Evolutionary conservation across 768 basidiomycete genomes (phyloP).

Genomic region (Porpolomopsis calyptriformis): DNA sequence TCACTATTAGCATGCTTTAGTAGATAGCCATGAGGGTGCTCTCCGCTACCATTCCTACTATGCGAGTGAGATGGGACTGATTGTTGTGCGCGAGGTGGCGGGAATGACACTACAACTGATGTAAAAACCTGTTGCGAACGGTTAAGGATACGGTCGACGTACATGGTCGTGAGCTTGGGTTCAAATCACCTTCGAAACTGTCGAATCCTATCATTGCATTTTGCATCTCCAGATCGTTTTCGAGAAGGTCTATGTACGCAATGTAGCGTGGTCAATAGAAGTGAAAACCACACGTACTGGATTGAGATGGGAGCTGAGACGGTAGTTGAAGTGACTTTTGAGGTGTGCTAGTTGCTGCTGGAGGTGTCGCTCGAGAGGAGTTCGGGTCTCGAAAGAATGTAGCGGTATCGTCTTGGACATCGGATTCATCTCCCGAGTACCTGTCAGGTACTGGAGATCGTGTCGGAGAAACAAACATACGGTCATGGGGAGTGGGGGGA

Average conservation of each 20-base stretch:
- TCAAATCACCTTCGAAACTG: constrained; percentile 33
- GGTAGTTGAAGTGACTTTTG: constrained; percentile 48
- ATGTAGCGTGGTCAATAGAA: constrained; percentile 10
- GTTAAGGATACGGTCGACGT: background rate
- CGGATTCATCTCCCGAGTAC: constrained; percentile 10
- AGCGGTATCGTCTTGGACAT: constrained; percentile 23
- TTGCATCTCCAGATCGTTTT: constrained; percentile 66
- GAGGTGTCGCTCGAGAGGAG: constrained; percentile 31
- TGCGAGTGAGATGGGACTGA: background rate
- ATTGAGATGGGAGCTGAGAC: constrained; percentile 40
- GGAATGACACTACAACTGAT: background rate
- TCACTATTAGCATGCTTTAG: background rate
- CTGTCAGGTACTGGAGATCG: constrained; percentile 1
- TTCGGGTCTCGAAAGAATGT: constrained; percentile 29
- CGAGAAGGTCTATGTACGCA: constrained; percentile 43
- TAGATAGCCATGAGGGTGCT: constrained; percentile 10
- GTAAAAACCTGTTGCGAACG: background rate
- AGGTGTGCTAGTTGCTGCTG: constrained; percentile 46
- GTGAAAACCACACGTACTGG: constrained; percentile 33
- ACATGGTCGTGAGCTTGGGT: constrained; percentile 14
- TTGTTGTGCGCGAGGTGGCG: too few species aligned
- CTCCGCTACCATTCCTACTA: background rate
- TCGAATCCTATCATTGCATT: constrained; percentile 46
- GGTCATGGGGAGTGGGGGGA: constrained; percentile 22
- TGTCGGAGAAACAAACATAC: constrained; percentile 20